A percentile compares a stretch with the other conserved stretches of the same genome.
Evolutionary conservation across 805 yeast genomes (phyloP).

Genomic region (Kazachstania bromeliacearum): DNA sequence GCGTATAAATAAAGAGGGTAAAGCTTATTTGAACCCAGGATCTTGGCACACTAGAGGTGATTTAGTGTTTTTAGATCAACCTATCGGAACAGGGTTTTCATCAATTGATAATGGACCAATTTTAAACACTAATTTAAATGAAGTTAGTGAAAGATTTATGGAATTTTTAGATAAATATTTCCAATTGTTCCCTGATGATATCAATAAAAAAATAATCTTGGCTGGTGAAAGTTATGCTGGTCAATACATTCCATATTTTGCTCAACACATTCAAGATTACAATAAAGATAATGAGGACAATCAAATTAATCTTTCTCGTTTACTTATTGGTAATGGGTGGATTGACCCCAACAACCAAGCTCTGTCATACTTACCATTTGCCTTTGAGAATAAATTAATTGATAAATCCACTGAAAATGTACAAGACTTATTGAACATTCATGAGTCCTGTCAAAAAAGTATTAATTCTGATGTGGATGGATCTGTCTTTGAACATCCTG

Average conservation of each 20-base stretch:
- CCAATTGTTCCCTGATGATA: constrained; percentile 63
- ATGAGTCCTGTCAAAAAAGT: constrained; percentile 51
- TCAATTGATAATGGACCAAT: constrained; percentile 35
- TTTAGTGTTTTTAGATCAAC: constrained; percentile 84
- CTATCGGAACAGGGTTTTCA: constrained; percentile 89
- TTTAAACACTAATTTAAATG: constrained; percentile 44
- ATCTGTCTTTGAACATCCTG: constrained; percentile 25
- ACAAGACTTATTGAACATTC: constrained; percentile 36
- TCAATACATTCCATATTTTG: constrained; percentile 87
- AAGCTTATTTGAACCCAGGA: constrained; percentile 52
- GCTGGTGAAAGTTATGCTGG: constrained; percentile 98
- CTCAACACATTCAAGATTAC: constrained; percentile 45
- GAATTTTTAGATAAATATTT: constrained; percentile 59
- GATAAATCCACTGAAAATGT: constrained; percentile 31
- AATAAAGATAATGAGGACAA: constrained; percentile 21
- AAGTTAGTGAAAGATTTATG: constrained; percentile 55
- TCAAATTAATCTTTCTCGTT: constrained; percentile 42
- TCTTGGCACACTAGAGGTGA: constrained; percentile 80
- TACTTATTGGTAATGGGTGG: constrained; percentile 91
- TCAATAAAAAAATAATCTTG: constrained; percentile 51
- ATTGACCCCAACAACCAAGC: constrained; percentile 82
- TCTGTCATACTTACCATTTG: constrained; percentile 66
- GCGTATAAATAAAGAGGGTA: constrained; percentile 41
- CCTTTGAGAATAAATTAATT: constrained; percentile 50
- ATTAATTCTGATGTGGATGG: constrained; percentile 27